Evolutionary conservation across 495 filamentous ascomycete genomes (phyloP), one percentile per base, ranked within the genome.

Genomic region (Amphirosellinia nigrospora): DNA sequence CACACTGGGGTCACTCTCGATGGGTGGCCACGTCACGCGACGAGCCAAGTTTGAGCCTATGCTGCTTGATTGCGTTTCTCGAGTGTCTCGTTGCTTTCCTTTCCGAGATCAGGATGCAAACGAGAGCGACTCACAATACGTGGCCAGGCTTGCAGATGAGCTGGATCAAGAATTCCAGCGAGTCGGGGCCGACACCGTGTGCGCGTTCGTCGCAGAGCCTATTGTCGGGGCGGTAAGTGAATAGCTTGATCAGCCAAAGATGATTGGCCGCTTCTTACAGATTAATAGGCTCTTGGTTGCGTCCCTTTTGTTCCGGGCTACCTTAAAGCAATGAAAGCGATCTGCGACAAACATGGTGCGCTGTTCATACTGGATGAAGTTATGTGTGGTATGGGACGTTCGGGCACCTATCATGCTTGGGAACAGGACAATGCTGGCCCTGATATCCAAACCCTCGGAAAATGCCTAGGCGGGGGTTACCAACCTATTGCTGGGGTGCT

Each of bases 341-440:
- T 94, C 4, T 93, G 91, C 74, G 79, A 87, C 36, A 86, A 86
- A 68, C 82, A 92, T 72, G 91, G 89, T 36, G 89, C 87, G 0
- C 84, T 94, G 3, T 81, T 93, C 34, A 89, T 94, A 56, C 79
- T 92, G n/a, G 87, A 93, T 72, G 91, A 91, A 72, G 81, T 89
- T 36, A 92, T 93, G 91, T 86, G 88, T 74, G 91, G 89, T 0
- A 89, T 89, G 82, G 89, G 89, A 5, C 84, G 89, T 4, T 83
- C 81, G 32, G 89, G 89, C 3, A 88, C 85, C 10, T 72, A 88
- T 3, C 87, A 89, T 71, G 87, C 85, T 4, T 92, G 88, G 85
- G 81, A 90, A 63, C 81, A 82, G 26, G 88, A 91, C 9, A 26
- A 39, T 32, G 67, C 64, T 53, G 39, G 52, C 46, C 74, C 77